Conservation (phyloP, 2,329 filamentous ascomycete genomes). For the Periconia macrospinosa region DNA sequence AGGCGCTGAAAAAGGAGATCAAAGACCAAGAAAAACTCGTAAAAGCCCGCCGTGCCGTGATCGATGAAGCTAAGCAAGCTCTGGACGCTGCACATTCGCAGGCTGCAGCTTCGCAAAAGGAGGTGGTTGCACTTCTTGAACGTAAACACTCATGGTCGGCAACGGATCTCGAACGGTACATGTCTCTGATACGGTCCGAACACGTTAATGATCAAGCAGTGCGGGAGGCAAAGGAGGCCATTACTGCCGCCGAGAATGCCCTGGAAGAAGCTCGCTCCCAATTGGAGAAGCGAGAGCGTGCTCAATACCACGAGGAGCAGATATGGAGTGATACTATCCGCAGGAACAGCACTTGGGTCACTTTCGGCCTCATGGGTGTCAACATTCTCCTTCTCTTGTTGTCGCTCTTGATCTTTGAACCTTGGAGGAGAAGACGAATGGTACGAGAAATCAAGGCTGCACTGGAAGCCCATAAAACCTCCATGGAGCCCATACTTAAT, state of each 20-base stretch:
- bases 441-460: conserved; percentile 68
- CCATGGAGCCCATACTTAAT: conserved; percentile 12
- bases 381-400: conserved; percentile 88
- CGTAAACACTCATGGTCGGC: conserved; percentile 92
- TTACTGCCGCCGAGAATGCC: conserved; percentile 75
- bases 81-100: conserved; percentile 85
- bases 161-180: conserved; percentile 89
- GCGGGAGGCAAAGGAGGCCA: conserved; percentile 66
- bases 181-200: conserved; percentile 85
- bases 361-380: conserved; percentile 95
- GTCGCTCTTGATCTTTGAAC: conserved; percentile 87
- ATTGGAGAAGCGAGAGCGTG: conserved; percentile 80
- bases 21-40: conserved; percentile 63
- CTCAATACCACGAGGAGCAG: conserved; percentile 97
- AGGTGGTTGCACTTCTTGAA: conserved; percentile 91
- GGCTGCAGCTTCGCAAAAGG: conserved; percentile 86
- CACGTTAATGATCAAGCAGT: conserved; percentile 91
- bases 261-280: conserved; percentile 76
- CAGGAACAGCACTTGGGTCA: conserved; percentile 96
- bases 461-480: conserved; percentile 35
- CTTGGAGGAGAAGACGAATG: conserved; percentile 80
- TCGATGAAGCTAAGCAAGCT: conserved; percentile 70
- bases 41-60: conserved; percentile 62
- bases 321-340: conserved; percentile 99
- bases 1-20: conserved; percentile 80